Evolutionary conservation across 1,139 yeast genomes (phyloP), one percentile per base, ranked within the genome.

Genomic region (Candida freyschussii): DNA sequence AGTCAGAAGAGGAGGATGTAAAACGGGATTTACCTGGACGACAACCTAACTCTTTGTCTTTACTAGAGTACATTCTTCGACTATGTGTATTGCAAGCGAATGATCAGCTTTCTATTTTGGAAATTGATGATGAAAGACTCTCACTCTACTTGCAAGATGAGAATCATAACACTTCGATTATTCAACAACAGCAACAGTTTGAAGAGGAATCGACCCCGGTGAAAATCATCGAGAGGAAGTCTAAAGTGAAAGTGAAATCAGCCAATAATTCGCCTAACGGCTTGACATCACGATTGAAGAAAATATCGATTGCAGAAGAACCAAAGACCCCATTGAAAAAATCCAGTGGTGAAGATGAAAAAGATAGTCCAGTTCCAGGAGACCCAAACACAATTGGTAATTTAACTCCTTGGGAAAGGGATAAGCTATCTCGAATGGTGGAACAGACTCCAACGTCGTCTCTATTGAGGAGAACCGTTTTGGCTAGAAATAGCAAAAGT

Each of bases 71-170:
- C 46, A 47, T 81, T 5, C 52, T 82, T 2, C 62, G 93, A 30
- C 60, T 84, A 6, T 58, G 75, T 17, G 75, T 80, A 1, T 59
- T 83, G 15, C 89, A 84, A 51, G 62, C 71, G 13, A 72, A 65
- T 42, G 91, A 83, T 47, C 77, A 73, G 40, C 62, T 57, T 19
- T 62, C 78, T 1, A 57, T 82, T 7, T 55, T 76, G 15, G 61
- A 70, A 4, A 70, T 78, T 10, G 69, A 72, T 13, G 94, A 84
- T 52, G 94, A 83, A 52, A 68, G 82, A 15, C 60, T 84, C 13
- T 59, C 80, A 8, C 52, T 77, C 2, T 83, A 80, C 46, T 57
- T 84, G 20, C 69, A 72, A 30, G 87, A 83, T 47, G 85, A 78
- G 40, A 62, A 61, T 30, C 52, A 57, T 12, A 27, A 26, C 17